A percentile compares a stretch with the other conserved stretches of the same genome.
Conservation (phyloP, 768 basidiomycete genomes). For the Baorangia bicolor region DNA sequence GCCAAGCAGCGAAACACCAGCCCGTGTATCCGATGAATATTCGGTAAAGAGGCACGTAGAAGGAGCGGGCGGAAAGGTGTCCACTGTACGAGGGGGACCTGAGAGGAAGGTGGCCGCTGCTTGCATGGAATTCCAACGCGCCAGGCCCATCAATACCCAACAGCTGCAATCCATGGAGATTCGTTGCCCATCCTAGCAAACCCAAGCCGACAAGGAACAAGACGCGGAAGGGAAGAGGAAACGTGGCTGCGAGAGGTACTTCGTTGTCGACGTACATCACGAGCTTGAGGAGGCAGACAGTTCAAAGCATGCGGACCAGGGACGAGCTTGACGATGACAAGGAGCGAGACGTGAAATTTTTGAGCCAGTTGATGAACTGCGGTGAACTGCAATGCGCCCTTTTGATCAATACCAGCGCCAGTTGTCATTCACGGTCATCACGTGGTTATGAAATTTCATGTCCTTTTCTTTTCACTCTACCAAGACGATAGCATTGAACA, state of each 20-base stretch:
- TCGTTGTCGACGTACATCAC: slow-evolving; percentile 40
- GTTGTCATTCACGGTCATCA: background rate
- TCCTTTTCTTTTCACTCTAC: too few species aligned
- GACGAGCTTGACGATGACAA: background rate
- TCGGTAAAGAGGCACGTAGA: slow-evolving; percentile 66
- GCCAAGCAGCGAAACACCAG: slow-evolving; percentile 70
- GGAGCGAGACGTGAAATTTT: background rate
- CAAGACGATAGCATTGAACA: too few species aligned
- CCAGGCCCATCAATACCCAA: slow-evolving; percentile 71
- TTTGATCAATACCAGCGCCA: too few species aligned
- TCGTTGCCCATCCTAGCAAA: slow-evolving; percentile 88
- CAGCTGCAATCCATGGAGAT: slow-evolving; percentile 78
- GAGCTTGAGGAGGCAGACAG: background rate
- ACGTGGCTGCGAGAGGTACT: slow-evolving; percentile 50
- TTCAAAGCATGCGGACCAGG: slow-evolving; percentile 8
- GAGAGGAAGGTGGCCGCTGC: slow-evolving; percentile 16
- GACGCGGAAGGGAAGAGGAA: slow-evolving; percentile 93
- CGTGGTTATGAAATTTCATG: background rate
- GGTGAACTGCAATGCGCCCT: background rate
- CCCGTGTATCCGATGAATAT: slow-evolving; percentile 58
- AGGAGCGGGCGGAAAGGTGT: slow-evolving; percentile 30
- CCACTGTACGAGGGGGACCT: slow-evolving; percentile 18
- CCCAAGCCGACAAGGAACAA: slow-evolving; percentile 77
- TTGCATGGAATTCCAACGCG: slow-evolving; percentile 59
- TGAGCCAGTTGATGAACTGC: background rate